Percentiles rank a stretch among this genome's conserved stretches.
Evolutionary conservation across 768 basidiomycete genomes (phyloP).

Genomic region (Trametes elegans): DNA sequence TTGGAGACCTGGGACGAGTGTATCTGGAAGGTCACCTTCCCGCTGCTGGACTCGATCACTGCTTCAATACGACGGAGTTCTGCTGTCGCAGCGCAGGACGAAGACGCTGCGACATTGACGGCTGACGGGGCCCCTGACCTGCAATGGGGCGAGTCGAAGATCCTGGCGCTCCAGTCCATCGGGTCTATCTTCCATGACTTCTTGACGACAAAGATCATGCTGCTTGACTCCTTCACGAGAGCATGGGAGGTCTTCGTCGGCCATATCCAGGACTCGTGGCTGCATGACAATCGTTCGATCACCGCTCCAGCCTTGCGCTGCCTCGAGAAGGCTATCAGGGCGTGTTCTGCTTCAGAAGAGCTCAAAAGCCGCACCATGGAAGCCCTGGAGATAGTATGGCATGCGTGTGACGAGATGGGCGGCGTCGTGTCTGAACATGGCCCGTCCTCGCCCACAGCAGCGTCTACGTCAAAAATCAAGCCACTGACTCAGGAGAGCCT

Average conservation of each 20-base stretch:
- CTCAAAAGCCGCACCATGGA: constrained; percentile 41
- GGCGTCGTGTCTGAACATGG: constrained; percentile 40
- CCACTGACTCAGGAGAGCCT: constrained; percentile 86
- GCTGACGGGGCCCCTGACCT: constrained; percentile 30
- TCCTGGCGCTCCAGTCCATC: constrained; percentile 79
- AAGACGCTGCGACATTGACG: constrained; percentile 14
- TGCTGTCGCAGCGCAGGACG: constrained; percentile 12
- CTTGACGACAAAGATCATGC: constrained; percentile 68
- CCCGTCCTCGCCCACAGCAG: constrained; percentile 7
- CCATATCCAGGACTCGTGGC: constrained; percentile 68
- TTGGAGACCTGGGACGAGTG: constrained; percentile 86
- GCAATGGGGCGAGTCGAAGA: constrained; percentile 87
- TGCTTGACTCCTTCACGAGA: constrained; percentile 62
- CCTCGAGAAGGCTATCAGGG: constrained; percentile 74
- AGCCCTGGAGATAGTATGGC: constrained; percentile 67
- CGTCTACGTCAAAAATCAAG: neutral
- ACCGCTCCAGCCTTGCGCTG: constrained; percentile 85
- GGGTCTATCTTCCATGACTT: constrained; percentile 85
- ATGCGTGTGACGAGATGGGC: constrained; percentile 65
- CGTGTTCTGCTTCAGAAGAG: constrained; percentile 39
- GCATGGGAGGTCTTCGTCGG: constrained; percentile 76
- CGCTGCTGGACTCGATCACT: constrained; percentile 72
- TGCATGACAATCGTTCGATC: constrained; percentile 59
- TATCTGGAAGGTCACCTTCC: constrained; percentile 89
- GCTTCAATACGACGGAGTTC: constrained; percentile 45